phyloP scores from a whole-genome alignment of 2,329 filamentous ascomycete genomes.

The Colletotrichum nymphaeae region DNA sequence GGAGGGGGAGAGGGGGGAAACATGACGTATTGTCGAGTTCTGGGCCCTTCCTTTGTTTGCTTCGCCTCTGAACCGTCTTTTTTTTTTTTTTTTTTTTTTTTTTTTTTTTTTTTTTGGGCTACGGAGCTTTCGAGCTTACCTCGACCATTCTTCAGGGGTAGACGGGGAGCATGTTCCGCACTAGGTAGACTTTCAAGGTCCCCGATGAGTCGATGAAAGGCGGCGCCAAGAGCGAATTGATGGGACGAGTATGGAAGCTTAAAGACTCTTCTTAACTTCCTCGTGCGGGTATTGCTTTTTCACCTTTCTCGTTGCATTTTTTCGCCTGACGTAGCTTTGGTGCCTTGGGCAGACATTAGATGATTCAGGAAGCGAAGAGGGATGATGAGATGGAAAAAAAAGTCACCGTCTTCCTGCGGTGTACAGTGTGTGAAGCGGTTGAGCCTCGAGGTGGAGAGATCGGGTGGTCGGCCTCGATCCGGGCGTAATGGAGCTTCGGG shows the following conservation, averaged over 20 bases:
- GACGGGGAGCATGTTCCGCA: slow-evolving; percentile 3
- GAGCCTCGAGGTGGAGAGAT: neutral
- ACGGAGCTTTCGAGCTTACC: neutral
- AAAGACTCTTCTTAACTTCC: neutral
- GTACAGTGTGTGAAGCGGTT: neutral
- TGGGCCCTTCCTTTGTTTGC: slow-evolving; percentile 4
- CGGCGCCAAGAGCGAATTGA: neutral
- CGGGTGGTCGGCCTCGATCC: slow-evolving; percentile 8
- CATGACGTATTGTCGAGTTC: slow-evolving; percentile 10
- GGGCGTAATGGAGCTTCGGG: slow-evolving; percentile 19
- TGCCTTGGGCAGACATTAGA: slow-evolving; percentile 5
- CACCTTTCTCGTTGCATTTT: neutral
- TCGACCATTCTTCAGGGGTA: neutral
- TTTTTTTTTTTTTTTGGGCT: too few species aligned
- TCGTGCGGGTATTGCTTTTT: neutral
- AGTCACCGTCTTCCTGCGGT: neutral
- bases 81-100: too few species aligned
- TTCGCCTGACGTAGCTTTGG: neutral
- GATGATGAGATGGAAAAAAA: neutral
- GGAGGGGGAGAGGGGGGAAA: neutral
- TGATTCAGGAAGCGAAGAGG: neutral
- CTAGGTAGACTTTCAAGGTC: slow-evolving; percentile 1
- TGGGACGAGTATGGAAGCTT: slow-evolving; percentile 11
- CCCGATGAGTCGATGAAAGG: neutral
- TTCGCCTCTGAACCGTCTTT: neutral